Percentiles rank a stretch among this genome's conserved stretches.
phyloP scores from a whole-genome alignment of 768 basidiomycete species.

The Tricholoma flavovirens region DNA sequence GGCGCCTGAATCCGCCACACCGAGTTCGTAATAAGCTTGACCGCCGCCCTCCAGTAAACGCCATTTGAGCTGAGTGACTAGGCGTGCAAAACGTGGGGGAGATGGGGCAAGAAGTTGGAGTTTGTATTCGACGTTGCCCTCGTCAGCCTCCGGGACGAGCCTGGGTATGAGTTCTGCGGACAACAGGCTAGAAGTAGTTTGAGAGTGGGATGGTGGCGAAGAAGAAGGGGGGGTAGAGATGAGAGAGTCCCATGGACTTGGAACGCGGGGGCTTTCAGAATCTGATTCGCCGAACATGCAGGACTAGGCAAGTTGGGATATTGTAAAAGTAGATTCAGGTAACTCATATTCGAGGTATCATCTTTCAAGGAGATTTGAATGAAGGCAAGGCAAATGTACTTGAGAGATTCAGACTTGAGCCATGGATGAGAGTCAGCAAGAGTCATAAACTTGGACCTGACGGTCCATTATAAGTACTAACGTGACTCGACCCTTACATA shows the following conservation, averaged over 20 bases:
- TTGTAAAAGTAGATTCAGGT: conserved; percentile 1
- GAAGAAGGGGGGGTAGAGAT: conserved; percentile 49
- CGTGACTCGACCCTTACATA: too few species aligned
- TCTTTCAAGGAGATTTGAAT: conserved; percentile 6
- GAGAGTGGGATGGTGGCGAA: conserved; percentile 24
- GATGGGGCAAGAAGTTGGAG: conserved; percentile 80
- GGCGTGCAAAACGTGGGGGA: conserved; percentile 67
- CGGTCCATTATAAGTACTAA: too few species aligned
- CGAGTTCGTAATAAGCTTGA: conserved; percentile 78
- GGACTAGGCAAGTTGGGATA: background rate
- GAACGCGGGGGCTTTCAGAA: conserved; percentile 72
- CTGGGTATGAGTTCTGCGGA: conserved; percentile 44
- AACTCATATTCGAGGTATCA: conserved; percentile 27
- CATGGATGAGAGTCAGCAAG: background rate
- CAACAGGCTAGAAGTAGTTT: conserved; percentile 27
- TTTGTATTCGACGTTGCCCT: conserved; percentile 94
- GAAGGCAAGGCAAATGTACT: background rate
- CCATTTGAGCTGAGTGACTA: conserved; percentile 97
- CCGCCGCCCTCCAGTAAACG: conserved; percentile 81
- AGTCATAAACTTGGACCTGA: too few species aligned
- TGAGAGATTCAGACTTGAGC: background rate
- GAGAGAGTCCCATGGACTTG: conserved; percentile 79
- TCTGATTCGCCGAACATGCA: conserved; percentile 80
- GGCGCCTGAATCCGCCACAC: conserved; percentile 82
- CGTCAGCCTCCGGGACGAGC: conserved; percentile 72